These are phyloP conservation scores for Linum usitatissimum DNA, from an alignment of 345 rosid species.

Conservation along the genomic window DNA sequence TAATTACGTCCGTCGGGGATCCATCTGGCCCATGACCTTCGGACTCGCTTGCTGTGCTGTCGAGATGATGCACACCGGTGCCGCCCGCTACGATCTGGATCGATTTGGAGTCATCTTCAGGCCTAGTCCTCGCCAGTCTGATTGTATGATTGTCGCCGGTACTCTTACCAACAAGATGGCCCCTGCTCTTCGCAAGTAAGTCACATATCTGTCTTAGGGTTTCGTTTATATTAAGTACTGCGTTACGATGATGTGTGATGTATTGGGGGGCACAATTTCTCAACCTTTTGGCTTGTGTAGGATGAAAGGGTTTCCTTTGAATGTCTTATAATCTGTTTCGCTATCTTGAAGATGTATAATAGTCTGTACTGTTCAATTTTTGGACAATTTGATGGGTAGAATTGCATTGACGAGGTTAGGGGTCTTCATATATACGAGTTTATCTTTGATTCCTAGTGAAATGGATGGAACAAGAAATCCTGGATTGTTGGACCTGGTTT, in stretches of 20 bases:
- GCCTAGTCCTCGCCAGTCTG: conserved; percentile 98
- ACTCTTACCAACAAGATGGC: conserved; percentile 99
- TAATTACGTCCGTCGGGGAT: conserved; percentile 93
- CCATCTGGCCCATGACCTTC: conserved; percentile 99
- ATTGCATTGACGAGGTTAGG: not conserved
- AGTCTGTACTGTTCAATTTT: not conserved
- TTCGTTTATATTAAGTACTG: not conserved
- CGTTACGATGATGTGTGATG: not conserved
- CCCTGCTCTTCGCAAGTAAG: conserved; percentile 95
- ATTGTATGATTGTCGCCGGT: conserved; percentile 97
- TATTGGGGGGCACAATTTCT: not conserved
- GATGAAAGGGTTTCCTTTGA: not conserved
- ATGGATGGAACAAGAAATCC: not conserved
- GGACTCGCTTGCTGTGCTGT: conserved; percentile 99
- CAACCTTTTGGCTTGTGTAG: not conserved
- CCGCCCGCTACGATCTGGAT: conserved; percentile 93
- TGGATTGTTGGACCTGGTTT: not conserved
- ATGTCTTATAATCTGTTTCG: no score
- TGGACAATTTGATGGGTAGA: not conserved
- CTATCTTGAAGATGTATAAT: not conserved
- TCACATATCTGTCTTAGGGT: not conserved
- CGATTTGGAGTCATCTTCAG: conserved; percentile 90
- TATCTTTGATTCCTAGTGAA: not conserved
- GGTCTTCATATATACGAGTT: not conserved
- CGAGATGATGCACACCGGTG: conserved; percentile 99